Evolutionary conservation across 257 asterid species (phyloP).

Genomic region (Solanum etuberosum): DNA sequence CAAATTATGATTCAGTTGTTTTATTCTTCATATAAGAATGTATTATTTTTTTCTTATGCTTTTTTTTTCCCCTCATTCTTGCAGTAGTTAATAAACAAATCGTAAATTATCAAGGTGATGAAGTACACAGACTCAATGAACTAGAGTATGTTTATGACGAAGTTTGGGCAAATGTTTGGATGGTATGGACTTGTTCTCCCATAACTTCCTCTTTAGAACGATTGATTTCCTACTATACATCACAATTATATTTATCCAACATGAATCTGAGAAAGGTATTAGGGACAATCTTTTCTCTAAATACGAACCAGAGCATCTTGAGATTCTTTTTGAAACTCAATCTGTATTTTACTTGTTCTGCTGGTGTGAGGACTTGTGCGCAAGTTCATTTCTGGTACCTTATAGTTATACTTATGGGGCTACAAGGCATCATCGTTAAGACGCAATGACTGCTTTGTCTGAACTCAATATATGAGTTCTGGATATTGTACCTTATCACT

Average conservation of each 20-base stretch:
- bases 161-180: conserved; percentile 95
- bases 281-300: not conserved
- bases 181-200: conserved; percentile 25
- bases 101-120: conserved; percentile 64
- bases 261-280: not conserved
- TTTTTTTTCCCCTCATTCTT: not conserved
- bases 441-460: not conserved
- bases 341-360: not conserved
- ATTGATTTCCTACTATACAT: not conserved
- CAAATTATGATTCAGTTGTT: not conserved
- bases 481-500: not conserved
- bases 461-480: not conserved
- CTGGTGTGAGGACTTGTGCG: not conserved
- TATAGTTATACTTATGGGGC: not conserved
- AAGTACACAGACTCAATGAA: conserved; percentile 78
- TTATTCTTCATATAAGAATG: not conserved
- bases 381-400: not conserved
- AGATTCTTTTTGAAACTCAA: not conserved
- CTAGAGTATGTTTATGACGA: conserved; percentile 80
- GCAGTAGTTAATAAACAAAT: conserved; percentile 53
- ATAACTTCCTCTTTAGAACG: not conserved
- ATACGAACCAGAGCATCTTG: not conserved
- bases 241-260: not conserved
- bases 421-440: not conserved
- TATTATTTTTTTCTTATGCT: not conserved